phyloP scores from a whole-genome alignment of 257 asterid species.

The Nicotiana knightiana region DNA sequence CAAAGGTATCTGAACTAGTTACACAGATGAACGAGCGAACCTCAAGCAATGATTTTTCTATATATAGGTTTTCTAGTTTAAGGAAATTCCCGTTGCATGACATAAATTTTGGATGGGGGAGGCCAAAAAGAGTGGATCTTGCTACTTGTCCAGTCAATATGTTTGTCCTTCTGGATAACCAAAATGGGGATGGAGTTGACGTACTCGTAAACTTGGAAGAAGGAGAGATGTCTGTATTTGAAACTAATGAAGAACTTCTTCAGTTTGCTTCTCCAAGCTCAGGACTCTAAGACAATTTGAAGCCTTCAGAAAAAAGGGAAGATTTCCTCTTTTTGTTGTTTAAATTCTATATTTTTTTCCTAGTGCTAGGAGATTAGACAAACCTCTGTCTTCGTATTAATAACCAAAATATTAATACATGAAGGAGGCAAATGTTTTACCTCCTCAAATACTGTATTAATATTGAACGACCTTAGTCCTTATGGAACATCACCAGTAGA shows the following conservation, averaged over 20 bases:
- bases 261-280: not conserved
- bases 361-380: too few relatives aligned
- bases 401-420: too few relatives aligned
- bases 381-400: too few relatives aligned
- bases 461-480: not conserved
- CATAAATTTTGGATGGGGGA: slow-evolving; percentile 15
- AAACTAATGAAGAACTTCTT: slow-evolving; percentile 5
- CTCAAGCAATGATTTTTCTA: not conserved
- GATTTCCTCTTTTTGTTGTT: too few relatives aligned
- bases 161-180: not conserved
- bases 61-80: not conserved
- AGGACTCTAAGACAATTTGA: not conserved
- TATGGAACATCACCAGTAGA: too few relatives aligned
- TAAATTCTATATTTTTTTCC: too few relatives aligned
- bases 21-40: not conserved
- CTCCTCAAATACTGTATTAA: too few relatives aligned
- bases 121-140: not conserved
- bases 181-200: not conserved
- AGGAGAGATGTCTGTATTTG: not conserved
- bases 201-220: not conserved
- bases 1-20: not conserved
- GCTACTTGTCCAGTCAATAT: not conserved
- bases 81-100: not conserved
- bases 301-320: not conserved
- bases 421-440: too few relatives aligned